Evolutionary conservation across 140 eudicot genomes (phyloP), one percentile per base, ranked within the genome.

Genomic region (Cichorium intybus): DNA sequence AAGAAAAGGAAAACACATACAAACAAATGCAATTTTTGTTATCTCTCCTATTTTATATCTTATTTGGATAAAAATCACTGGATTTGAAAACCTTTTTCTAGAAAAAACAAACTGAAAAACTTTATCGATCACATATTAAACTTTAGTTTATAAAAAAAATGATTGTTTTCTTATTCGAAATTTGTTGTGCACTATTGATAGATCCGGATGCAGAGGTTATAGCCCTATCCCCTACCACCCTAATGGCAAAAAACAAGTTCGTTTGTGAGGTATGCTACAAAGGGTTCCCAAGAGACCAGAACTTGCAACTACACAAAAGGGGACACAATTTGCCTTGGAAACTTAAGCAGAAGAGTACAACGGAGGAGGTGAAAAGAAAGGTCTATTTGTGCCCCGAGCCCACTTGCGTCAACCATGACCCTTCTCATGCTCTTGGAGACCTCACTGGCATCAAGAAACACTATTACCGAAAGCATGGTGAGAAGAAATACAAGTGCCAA

Each of bases 401-500:
- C 7, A 35, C 71, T 20, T 71, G 82, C 10, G 4, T 65, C 37
- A 65, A 77, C 61, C 78, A 77, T 6, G 14, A 66, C 0, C 75
- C 50, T 49, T 29, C 71, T 21, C 75, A 46, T 57, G 64, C 78
- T 10, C 71, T 77, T 8, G 75, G 78, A 10, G 82, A 72, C 63
- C 75, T 77, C 20, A 57, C 68, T 7, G 82, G 78, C 24, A 71
- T 77, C n/a, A 77, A 77, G 62, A 77, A 77, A 62, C 82, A 77
- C 56, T 77, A 71, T 55, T 50, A 16, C 0, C 76, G 82, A 51
- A 77, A 77, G 64, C 75, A 77, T 6, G 51, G 74, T 41, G 60
- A 39, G 48, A 72, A 52, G 66, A 69, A 66, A 11, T 53, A 56
- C 62, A 69, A 57, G 29, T 77, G 78, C 10, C 29, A 2, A 51